These are phyloP conservation scores for Yamadazyma kanchanaburiensis DNA, from an alignment of 1,139 yeast species.

Conservation along the genomic window DNA sequence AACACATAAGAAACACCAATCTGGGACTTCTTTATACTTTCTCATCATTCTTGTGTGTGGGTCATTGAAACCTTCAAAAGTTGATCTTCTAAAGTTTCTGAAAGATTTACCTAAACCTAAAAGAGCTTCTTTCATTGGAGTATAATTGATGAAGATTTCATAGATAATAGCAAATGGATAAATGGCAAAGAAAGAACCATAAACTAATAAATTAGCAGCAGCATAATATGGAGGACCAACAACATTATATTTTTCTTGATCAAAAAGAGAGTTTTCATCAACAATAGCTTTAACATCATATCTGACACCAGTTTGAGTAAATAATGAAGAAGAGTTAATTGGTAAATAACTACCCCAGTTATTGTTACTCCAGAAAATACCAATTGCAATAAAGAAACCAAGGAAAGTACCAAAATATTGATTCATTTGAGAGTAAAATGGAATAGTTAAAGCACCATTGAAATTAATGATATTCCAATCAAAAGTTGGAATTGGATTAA, in stretches of 20 bases:
- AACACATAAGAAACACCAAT: slow-evolving; percentile 53
- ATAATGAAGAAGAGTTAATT: slow-evolving; percentile 32
- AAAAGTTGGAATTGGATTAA: slow-evolving; percentile 41
- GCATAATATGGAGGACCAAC: slow-evolving; percentile 58
- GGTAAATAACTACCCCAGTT: slow-evolving; percentile 37
- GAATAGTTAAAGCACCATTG: slow-evolving; percentile 33
- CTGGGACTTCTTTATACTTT: slow-evolving; percentile 57
- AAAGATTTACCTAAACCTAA: slow-evolving; percentile 13
- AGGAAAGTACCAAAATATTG: slow-evolving; percentile 28
- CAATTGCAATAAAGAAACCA: slow-evolving; percentile 25
- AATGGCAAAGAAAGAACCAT: slow-evolving; percentile 37
- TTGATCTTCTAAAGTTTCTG: slow-evolving; percentile 38
- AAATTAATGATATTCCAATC: slow-evolving; percentile 41
- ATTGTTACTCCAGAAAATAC: slow-evolving; percentile 32
- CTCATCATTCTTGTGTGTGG: slow-evolving; percentile 56
- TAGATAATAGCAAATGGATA: slow-evolving; percentile 41
- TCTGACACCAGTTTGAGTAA: slow-evolving; percentile 26
- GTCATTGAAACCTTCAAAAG: slow-evolving; percentile 49
- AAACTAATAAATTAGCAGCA: slow-evolving; percentile 46
- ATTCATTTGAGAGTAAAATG: slow-evolving; percentile 34
- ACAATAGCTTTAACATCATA: slow-evolving; percentile 30
- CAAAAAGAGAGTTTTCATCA: slow-evolving; percentile 24
- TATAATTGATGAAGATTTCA: slow-evolving; percentile 36
- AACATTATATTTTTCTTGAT: slow-evolving; percentile 30
- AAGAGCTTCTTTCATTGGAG: slow-evolving; percentile 32